A percentile compares a stretch with the other conserved stretches of the same genome.
Conservation (phyloP, 345 rosid species). For the Camelina laxa region DNA sequence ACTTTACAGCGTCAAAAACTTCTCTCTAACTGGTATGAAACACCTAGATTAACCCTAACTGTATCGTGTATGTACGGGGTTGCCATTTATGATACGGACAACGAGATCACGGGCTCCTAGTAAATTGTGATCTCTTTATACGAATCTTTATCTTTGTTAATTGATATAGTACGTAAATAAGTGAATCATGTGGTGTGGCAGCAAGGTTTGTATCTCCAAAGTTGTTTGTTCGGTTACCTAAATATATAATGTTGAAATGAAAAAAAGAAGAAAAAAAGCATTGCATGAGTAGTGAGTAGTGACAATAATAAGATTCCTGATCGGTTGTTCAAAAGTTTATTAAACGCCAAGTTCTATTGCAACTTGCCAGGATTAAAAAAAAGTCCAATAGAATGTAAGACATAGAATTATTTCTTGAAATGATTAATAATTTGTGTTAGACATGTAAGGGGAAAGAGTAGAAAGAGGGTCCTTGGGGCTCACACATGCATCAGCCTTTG, state of each 20-base stretch:
- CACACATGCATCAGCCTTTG: neutral
- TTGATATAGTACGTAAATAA: neutral
- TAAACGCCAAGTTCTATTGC: neutral
- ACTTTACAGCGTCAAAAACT: neutral
- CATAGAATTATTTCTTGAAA: neutral
- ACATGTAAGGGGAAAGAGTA: neutral
- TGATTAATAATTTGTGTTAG: neutral
- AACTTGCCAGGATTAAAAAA: neutral
- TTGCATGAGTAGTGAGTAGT: neutral
- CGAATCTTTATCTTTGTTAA: neutral
- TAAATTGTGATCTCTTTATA: constrained; percentile 8
- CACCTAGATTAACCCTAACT: neutral
- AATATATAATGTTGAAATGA: neutral
- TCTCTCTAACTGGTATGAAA: neutral
- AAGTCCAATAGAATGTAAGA: neutral
- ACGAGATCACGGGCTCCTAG: neutral
- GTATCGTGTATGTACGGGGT: neutral
- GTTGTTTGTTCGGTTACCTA: neutral
- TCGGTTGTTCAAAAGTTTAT: neutral
- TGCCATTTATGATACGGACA: constrained; percentile 2
- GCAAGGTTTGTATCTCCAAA: neutral
- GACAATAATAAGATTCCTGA: neutral
- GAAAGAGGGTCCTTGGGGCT: neutral
- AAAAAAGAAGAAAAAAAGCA: neutral
- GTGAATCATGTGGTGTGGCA: neutral